Evolutionary conservation across 1,284 basidiomycete species (phyloP), one percentile per base, ranked within the genome.

Genomic region (Coniophora puteana): DNA sequence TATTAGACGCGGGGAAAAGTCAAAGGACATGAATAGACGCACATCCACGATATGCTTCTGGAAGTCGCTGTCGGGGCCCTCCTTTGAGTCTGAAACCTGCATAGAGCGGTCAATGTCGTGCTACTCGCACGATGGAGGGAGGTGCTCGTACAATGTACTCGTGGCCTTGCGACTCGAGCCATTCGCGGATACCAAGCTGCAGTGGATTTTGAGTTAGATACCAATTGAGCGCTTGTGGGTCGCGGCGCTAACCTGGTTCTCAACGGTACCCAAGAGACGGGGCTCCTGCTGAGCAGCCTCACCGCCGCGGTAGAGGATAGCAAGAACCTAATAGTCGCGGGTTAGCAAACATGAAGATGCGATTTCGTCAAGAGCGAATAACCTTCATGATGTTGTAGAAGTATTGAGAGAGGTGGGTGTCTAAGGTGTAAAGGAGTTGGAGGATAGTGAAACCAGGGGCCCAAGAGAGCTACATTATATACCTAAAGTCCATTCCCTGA

Each of bases 31-130:
- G 14, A 13, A 38, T 38, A 29, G 8, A 66, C 80, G 45, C 54
- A 89, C 87, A 61, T 94, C 91, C 44, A 77, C 76, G 49, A 96
- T 76, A 62, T 96, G 76, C 66, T 92, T 90, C 59, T 91, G 83
- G 73, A 97, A 94, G 50, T 77, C 83, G 44, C 85, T 89, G 62
- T 89, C 71, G 8, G 83, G 70, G 23, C 91, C 90, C 60, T 96
- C 93, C 68, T 96, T 96, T 74, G 83, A 82, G 59, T 82, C 83
- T 30, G 88, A 84, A 41, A 92, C 89, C 81, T 84, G 46, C 11
- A 32, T 59, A 49, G 36, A 62, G 29, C 46, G 24, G 38, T 42
- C 25, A 23, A n/a, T n/a, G n/a, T n/a, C n/a, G n/a, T n/a, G n/a
- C n/a, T n/a, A n/a, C n/a, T n/a, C n/a, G n/a, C n/a, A n/a, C n/a